Percentiles rank a stretch among this genome's conserved stretches.
phyloP scores from a whole-genome alignment of 1,284 basidiomycete species.

The Macrocystidia cucumis region DNA sequence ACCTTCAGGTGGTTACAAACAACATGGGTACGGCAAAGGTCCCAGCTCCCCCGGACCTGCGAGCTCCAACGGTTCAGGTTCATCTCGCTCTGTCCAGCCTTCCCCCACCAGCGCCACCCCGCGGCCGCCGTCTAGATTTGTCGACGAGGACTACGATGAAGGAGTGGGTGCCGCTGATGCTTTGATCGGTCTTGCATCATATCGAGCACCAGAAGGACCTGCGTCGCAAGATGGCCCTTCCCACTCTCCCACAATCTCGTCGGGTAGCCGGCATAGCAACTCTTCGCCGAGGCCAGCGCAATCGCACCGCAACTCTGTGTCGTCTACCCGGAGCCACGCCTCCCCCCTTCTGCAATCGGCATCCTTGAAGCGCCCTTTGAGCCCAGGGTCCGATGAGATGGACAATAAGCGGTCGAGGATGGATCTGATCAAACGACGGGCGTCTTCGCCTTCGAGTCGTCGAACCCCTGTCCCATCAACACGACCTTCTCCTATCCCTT shows the following conservation, averaged over 20 bases:
- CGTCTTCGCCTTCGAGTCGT: conserved; percentile 41
- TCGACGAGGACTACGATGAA: conserved; percentile 83
- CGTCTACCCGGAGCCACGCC: conserved; percentile 42
- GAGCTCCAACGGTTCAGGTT: conserved; percentile 54
- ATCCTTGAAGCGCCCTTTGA: conserved; percentile 56
- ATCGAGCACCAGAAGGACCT: conserved; percentile 24
- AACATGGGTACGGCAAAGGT: conserved; percentile 26
- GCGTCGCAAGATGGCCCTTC: conserved; percentile 23
- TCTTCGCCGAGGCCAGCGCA: conserved; percentile 37
- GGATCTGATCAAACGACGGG: conserved; percentile 44
- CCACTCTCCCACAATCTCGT: conserved; percentile 45
- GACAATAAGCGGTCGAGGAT: conserved; percentile 59
- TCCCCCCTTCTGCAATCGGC: conserved; percentile 38
- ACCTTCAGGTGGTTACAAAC: conserved; percentile 16
- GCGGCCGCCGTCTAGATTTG: conserved; percentile 49
- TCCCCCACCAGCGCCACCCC: conserved; percentile 58
- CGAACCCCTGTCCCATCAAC: conserved; percentile 47
- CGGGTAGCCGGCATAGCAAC: conserved; percentile 40
- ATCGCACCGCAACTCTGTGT: conserved; percentile 48
- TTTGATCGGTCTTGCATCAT: conserved; percentile 51
- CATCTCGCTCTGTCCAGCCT: conserved; percentile 52
- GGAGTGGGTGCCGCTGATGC: conserved; percentile 62
- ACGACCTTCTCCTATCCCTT: conserved; percentile 66
- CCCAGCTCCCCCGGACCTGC: conserved; percentile 46
- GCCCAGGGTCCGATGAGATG: conserved; percentile 51